phyloP scores from a whole-genome alignment of 2,329 filamentous ascomycete species.

The Colletotrichum sp. region DNA sequence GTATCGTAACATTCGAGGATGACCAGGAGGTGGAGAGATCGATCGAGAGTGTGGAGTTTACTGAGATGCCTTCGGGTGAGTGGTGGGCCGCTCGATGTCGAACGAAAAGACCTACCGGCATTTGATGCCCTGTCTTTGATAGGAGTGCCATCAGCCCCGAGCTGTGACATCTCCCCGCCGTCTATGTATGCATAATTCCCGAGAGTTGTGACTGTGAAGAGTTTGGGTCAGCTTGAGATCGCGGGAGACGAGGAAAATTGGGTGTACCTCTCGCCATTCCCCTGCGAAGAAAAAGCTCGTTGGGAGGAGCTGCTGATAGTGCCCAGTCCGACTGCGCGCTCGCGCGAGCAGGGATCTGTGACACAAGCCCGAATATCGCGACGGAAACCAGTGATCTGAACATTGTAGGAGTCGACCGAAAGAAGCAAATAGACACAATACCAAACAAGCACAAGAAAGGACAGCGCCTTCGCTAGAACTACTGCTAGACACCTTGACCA shows the following conservation, averaged over 20 bases:
- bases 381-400: neutral
- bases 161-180: slow-evolving; percentile 36
- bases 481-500: neutral
- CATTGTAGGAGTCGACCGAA: neutral
- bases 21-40: slow-evolving; percentile 16
- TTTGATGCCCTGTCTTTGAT: neutral
- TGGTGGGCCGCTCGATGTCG: neutral
- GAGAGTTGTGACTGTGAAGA: slow-evolving; percentile 23
- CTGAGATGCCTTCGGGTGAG: neutral
- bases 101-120: neutral
- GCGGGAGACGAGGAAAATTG: accelerated
- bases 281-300: neutral
- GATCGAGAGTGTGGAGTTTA: slow-evolving; percentile 19
- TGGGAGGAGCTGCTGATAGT: neutral
- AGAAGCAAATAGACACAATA: neutral
- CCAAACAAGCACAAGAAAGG: neutral
- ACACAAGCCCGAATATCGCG: neutral
- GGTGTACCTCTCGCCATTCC: neutral
- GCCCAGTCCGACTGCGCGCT: neutral
- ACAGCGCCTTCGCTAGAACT: neutral
- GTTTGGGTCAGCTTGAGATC: neutral
- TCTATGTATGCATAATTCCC: slow-evolving; percentile 42
- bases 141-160: neutral
- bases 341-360: neutral
- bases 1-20: neutral